Conservation (phyloP, 2,329 filamentous ascomycete genomes). For the Cadophora sp. region DNA sequence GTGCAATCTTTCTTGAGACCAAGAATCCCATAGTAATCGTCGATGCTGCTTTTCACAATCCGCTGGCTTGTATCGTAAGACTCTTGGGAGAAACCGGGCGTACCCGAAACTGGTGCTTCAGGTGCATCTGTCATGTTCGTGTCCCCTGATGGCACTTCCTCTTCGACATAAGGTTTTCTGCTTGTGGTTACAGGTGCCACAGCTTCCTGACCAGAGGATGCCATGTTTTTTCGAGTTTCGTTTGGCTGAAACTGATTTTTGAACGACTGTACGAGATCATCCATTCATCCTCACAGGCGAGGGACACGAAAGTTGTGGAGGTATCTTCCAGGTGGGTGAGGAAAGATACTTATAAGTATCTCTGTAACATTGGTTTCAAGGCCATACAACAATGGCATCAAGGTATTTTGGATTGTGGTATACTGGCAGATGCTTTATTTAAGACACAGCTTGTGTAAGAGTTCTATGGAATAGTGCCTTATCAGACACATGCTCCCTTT, state of each 20-base stretch:
- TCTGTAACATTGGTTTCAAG: too few species aligned
- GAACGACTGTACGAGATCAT: neutral
- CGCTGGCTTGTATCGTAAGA: neutral
- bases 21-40: neutral
- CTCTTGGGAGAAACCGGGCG: too few species aligned
- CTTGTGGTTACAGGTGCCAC: neutral
- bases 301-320: neutral
- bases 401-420: too few species aligned
- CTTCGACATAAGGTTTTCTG: neutral
- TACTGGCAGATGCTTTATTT: too few species aligned
- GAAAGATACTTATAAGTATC: too few species aligned
- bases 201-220: neutral
- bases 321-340: neutral
- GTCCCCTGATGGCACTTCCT: too few species aligned
- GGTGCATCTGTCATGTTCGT: too few species aligned
- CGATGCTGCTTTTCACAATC: neutral
- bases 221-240: neutral
- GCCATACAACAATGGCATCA: too few species aligned
- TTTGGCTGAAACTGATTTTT: neutral
- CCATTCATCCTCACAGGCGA: neutral
- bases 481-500: too few species aligned
- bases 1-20: neutral
- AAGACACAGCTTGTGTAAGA: too few species aligned
- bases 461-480: too few species aligned
- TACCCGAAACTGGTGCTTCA: too few species aligned